Percentiles rank a stretch among this genome's conserved stretches.
Evolutionary conservation across 129 eudicot genomes (phyloP).

Genomic region (Escallonia rubra): DNA sequence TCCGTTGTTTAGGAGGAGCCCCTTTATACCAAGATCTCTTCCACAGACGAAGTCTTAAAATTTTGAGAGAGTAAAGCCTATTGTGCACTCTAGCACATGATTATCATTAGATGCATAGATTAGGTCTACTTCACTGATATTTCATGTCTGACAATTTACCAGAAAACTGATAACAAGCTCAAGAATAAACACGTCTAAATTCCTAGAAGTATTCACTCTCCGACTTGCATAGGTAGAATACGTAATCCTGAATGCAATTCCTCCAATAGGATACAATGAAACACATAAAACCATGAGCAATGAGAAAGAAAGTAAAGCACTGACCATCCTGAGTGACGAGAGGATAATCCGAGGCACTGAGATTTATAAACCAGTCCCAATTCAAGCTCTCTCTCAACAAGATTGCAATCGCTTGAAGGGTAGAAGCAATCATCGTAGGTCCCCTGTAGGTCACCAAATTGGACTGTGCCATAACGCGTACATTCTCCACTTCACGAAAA

Average conservation of each 20-base stretch:
- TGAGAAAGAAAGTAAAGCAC: constrained; percentile 22
- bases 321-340: constrained; percentile 97
- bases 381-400: constrained; percentile 72
- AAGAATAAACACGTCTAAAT: neutral
- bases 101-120: neutral
- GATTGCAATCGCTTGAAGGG: constrained; percentile 92
- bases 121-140: neutral
- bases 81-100: neutral
- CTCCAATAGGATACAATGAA: neutral
- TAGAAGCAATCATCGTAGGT: constrained; percentile 94
- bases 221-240: neutral
- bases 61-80: neutral
- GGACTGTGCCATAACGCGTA: constrained; percentile 93
- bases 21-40: no score
- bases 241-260: neutral
- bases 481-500: constrained; percentile 82
- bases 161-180: no score
- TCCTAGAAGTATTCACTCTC: neutral
- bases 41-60: no score
- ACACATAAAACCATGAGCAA: neutral
- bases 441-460: constrained; percentile 97
- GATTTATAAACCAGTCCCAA: constrained; percentile 97
- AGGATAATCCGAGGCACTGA: constrained; percentile 99
- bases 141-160: neutral
- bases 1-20: no score